Evolutionary conservation across 352 stramenopile species (phyloP).

Genomic region (Globisporangium cylindrosporum): DNA sequence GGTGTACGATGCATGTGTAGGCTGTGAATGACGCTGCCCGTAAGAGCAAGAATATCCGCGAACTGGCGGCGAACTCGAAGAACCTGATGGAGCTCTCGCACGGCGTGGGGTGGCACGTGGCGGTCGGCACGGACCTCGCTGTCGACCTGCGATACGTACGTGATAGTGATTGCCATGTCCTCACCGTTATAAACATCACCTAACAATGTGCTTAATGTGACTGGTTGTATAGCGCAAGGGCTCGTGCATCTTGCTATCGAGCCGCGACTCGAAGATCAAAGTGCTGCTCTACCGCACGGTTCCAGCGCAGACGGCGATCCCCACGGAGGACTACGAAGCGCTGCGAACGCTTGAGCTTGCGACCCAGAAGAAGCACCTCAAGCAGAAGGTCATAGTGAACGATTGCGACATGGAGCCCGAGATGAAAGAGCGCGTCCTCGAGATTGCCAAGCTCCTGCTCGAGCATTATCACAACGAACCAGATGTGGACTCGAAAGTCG

Average conservation of each 20-base stretch:
- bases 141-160: slow-evolving; percentile 79
- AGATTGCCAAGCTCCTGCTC: slow-evolving; percentile 38
- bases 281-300: slow-evolving; percentile 73
- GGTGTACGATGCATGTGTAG: slow-evolving; percentile 14
- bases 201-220: no score
- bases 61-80: slow-evolving; percentile 47
- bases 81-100: slow-evolving; percentile 39
- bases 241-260: slow-evolving; percentile 62
- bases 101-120: slow-evolving; percentile 65
- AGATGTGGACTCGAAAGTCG: slow-evolving; percentile 46
- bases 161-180: neutral
- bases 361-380: slow-evolving; percentile 44
- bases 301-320: slow-evolving; percentile 26
- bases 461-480: slow-evolving; percentile 31
- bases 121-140: slow-evolving; percentile 63
- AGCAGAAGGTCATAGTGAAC: slow-evolving; percentile 25
- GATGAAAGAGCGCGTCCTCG: slow-evolving; percentile 37
- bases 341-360: slow-evolving; percentile 14
- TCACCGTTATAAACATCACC: no score
- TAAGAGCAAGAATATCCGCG: slow-evolving; percentile 55
- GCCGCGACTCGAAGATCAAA: slow-evolving; percentile 62
- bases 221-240: slow-evolving; percentile 46
- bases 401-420: slow-evolving; percentile 56
- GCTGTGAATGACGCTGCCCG: slow-evolving; percentile 50
- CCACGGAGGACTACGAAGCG: slow-evolving; percentile 32